Evolutionary conservation across 208 protist species (phyloP).

Genomic region (Porcisia hertigi): DNA sequence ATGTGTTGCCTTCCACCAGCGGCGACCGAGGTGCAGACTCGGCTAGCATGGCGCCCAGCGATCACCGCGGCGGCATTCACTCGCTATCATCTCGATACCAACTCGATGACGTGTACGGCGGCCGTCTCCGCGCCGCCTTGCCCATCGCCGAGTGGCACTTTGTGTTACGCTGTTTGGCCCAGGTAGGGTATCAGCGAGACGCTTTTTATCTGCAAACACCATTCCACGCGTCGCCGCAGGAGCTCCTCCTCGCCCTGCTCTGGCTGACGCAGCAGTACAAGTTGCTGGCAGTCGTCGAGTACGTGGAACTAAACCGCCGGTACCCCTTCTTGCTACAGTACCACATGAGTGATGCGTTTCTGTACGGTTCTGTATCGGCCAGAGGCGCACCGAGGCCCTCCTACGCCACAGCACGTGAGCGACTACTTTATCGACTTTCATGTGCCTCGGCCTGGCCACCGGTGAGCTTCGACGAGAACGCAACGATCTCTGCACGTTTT

Average conservation of each 20-base stretch:
- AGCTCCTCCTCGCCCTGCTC: constrained; percentile 76
- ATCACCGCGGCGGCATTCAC: background rate
- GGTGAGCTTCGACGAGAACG: constrained; percentile 58
- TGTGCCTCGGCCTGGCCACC: constrained; percentile 63
- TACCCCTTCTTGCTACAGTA: constrained; percentile 63
- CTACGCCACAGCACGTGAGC: constrained; percentile 16
- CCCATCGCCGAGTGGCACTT: constrained; percentile 52
- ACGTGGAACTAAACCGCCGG: constrained; percentile 52
- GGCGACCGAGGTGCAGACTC: background rate
- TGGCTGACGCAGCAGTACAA: constrained; percentile 78
- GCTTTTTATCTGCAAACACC: constrained; percentile 70
- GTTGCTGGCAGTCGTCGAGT: constrained; percentile 63
- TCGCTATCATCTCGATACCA: background rate
- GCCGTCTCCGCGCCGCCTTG: constrained; percentile 25
- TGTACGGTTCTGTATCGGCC: background rate
- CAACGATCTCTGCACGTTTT: constrained; percentile 43
- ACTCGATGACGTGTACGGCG: constrained; percentile 12
- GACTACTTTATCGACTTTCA: constrained; percentile 44
- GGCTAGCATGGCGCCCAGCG: background rate
- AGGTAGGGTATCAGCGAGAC: constrained; percentile 68
- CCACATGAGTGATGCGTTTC: constrained; percentile 14
- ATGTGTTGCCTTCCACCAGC: background rate
- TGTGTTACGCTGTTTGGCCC: constrained; percentile 49
- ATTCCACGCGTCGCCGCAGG: constrained; percentile 37
- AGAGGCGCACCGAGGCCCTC: background rate